phyloP scores from a whole-genome alignment of 1,284 basidiomycete species.

The Violaceomyces palustris region DNA sequence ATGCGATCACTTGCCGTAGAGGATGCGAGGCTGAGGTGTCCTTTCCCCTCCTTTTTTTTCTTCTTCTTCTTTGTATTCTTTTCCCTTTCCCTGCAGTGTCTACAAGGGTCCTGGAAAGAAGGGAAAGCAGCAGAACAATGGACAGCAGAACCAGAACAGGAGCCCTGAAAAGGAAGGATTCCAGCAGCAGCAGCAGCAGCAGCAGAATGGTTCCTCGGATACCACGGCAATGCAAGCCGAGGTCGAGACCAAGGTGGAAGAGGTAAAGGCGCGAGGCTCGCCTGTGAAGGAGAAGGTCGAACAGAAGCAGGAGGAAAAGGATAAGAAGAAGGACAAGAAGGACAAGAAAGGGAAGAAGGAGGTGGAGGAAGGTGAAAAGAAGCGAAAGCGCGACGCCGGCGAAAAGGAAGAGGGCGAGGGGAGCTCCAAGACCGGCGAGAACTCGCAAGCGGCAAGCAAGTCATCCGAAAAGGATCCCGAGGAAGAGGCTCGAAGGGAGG shows the following conservation, averaged over 20 bases:
- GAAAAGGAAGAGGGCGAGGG: conserved; percentile 24
- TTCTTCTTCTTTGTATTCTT: too few relatives aligned
- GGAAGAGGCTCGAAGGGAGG: background rate
- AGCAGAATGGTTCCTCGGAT: too few relatives aligned
- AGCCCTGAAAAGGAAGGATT: background rate
- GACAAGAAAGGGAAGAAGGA: background rate
- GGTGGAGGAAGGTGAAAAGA: background rate
- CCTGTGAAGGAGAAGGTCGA: too few relatives aligned
- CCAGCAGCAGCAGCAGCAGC: conserved; percentile 3
- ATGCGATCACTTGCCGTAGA: too few relatives aligned
- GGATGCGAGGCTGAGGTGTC: too few relatives aligned
- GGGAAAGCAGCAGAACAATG: background rate
- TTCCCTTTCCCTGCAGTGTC: too few relatives aligned
- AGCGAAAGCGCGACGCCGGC: conserved; percentile 6
- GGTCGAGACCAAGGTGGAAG: too few relatives aligned
- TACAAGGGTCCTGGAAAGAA: conserved; percentile 11
- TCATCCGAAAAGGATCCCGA: background rate
- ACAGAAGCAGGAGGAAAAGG: background rate
- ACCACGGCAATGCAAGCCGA: too few relatives aligned
- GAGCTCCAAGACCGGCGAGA: too few relatives aligned
- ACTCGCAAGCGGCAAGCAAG: conserved; percentile 7
- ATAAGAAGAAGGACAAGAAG: background rate
- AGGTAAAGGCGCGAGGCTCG: too few relatives aligned
- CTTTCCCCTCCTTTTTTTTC: too few relatives aligned
- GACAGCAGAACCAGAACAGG: conserved; percentile 1